These are phyloP conservation scores for Dichomitus squalens DNA, from an alignment of 1,284 basidiomycete species.

Conservation along the genomic window DNA sequence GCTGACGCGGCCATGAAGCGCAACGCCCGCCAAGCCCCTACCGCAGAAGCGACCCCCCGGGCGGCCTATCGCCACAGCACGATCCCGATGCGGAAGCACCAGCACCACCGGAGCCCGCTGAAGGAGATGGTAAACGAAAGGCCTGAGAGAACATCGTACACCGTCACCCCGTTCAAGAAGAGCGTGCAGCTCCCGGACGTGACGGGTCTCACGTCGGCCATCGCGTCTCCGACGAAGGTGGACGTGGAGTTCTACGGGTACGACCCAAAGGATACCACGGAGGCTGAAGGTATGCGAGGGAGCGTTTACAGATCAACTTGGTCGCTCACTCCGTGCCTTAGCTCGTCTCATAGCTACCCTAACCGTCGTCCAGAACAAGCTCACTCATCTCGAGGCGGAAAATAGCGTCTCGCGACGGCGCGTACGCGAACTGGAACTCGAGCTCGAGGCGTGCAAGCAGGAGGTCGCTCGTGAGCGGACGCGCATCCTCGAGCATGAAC, in stretches of 20 bases:
- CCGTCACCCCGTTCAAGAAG: constrained; percentile 28
- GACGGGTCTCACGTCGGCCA: constrained; percentile 75
- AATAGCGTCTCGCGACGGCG: constrained; percentile 77
- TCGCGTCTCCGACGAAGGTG: constrained; percentile 66
- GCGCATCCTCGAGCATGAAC: constrained; percentile 57
- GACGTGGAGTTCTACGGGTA: constrained; percentile 54
- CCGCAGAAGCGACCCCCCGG: constrained; percentile 13
- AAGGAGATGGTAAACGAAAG: constrained; percentile 22
- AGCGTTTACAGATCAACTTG: neutral
- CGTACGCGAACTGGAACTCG: constrained; percentile 80
- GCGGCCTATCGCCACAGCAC: constrained; percentile 26
- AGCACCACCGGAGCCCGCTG: constrained; percentile 24
- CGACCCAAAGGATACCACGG: constrained; percentile 50
- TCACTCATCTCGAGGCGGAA: constrained; percentile 75
- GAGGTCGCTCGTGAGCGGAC: constrained; percentile 72
- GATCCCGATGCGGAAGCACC: constrained; percentile 17
- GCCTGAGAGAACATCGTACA: constrained; percentile 5
- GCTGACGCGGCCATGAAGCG: constrained; percentile 15
- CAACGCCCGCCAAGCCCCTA: constrained; percentile 16
- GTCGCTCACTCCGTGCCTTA: constrained; percentile 26
- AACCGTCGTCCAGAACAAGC: constrained; percentile 62
- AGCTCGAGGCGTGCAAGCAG: constrained; percentile 75
- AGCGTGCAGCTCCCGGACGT: constrained; percentile 71
- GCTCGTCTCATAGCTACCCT: constrained; percentile 64
- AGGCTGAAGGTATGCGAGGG: constrained; percentile 56